Evolutionary conservation across 768 basidiomycete genomes (phyloP).

Genomic region (Ramaria sp.): DNA sequence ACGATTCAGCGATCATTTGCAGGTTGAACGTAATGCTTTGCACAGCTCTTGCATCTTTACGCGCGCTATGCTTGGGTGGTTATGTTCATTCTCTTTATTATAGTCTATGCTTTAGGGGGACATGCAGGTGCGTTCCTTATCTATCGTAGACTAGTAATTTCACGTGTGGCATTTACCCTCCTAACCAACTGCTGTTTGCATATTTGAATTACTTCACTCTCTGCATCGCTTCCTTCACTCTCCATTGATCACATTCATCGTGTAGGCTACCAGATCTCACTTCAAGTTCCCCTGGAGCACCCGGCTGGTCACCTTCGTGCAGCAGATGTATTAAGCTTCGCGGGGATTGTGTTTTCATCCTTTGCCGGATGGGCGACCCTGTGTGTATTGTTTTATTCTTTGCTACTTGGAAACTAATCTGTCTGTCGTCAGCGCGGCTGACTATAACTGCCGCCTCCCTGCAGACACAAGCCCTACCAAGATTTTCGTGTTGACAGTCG

Average conservation of each 20-base stretch:
- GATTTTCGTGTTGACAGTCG: conserved; percentile 39
- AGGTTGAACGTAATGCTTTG: not conserved
- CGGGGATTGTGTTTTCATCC: conserved; percentile 39
- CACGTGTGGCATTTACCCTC: too few species aligned
- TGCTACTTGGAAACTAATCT: conserved; percentile 12
- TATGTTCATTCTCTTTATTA: conserved; percentile 12
- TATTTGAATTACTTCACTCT: too few species aligned
- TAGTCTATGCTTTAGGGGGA: not conserved
- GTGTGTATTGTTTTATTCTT: conserved; percentile 23
- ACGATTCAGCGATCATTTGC: too few species aligned
- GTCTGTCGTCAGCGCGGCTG: conserved; percentile 31
- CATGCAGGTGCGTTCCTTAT: conserved; percentile 5
- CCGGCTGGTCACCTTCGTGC: conserved; percentile 29
- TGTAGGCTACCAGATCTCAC: conserved; percentile 1
- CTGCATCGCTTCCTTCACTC: not conserved
- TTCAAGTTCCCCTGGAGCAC: conserved; percentile 32
- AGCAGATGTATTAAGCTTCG: conserved; percentile 40
- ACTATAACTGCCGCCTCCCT: conserved; percentile 42
- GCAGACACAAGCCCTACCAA: conserved; percentile 28
- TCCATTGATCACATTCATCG: not conserved
- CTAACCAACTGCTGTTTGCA: too few species aligned
- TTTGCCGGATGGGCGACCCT: conserved; percentile 26
- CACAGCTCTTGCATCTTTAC: conserved; percentile 28
- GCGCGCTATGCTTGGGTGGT: conserved; percentile 49
- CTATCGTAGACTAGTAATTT: too few species aligned